Conservation (phyloP, 2,329 filamentous ascomycete genomes). For the Colletotrichum incanum region DNA sequence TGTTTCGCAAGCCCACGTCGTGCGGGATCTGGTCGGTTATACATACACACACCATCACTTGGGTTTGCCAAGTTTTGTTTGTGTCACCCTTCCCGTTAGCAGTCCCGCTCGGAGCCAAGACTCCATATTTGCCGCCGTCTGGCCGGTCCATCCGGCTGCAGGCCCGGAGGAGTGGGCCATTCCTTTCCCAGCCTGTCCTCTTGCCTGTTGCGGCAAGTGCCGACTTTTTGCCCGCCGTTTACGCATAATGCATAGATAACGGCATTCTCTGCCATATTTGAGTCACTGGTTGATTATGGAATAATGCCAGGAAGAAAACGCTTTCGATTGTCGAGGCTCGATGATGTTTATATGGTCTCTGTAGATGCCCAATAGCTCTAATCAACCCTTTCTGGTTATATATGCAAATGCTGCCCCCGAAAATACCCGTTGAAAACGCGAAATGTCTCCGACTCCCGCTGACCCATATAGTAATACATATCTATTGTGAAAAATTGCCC, state of each 20-base stretch:
- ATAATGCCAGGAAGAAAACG: not conserved
- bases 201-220: slow-evolving; percentile 15
- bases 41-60: not conserved
- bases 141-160: slow-evolving; percentile 19
- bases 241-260: slow-evolving; percentile 11
- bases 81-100: slow-evolving; percentile 29
- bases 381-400: slow-evolving; percentile 18
- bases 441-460: slow-evolving; percentile 23
- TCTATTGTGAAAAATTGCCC: slow-evolving; percentile 21
- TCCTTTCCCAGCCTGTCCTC: slow-evolving; percentile 17
- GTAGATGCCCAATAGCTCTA: slow-evolving; percentile 25
- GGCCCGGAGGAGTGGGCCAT: slow-evolving; percentile 16
- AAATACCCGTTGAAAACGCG: not conserved
- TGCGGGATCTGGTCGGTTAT: not conserved
- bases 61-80: slow-evolving; percentile 16
- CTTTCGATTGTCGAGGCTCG: slow-evolving; percentile 8
- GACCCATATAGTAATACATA: slow-evolving; percentile 24
- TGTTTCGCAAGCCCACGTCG: not conserved
- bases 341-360: slow-evolving; percentile 19
- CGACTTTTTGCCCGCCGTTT: not conserved
- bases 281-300: not conserved
- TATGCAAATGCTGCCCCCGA: slow-evolving; percentile 29
- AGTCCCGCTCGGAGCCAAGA: slow-evolving; percentile 21
- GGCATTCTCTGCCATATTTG: not conserved
- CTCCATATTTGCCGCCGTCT: slow-evolving; percentile 29